These are phyloP conservation scores for Emiliania huxleyi DNA, from an alignment of 78 protist species.

Conservation along the genomic window DNA sequence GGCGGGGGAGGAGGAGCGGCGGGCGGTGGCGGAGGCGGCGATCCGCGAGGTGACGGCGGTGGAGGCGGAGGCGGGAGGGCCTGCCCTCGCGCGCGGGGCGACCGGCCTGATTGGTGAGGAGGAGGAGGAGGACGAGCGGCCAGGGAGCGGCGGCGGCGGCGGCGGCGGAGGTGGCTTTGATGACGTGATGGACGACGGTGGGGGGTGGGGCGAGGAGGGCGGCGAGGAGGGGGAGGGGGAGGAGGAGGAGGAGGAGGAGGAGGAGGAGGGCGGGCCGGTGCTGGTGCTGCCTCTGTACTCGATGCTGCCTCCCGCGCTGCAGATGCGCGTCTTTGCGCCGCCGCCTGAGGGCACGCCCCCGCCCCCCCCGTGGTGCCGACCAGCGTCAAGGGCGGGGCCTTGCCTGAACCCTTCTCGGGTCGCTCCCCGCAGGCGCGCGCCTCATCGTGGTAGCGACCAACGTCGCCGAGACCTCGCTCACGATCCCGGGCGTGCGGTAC, in stretches of 20 bases:
- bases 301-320: slow-evolving; percentile 74
- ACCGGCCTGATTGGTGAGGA: slow-evolving; percentile 20
- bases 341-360: too few species aligned
- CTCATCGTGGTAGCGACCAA: slow-evolving; percentile 97
- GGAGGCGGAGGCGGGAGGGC: slow-evolving; percentile 3
- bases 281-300: slow-evolving; percentile 94
- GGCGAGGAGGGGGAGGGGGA: slow-evolving; percentile 18
- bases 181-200: neutral
- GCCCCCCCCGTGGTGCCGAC: neutral
- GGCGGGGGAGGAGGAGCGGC: neutral
- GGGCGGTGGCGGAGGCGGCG: neutral
- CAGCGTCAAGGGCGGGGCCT: neutral
- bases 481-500: slow-evolving; percentile 88
- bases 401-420: too few species aligned
- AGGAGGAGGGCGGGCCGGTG: slow-evolving; percentile 20
- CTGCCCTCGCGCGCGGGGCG: neutral
- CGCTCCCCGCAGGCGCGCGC: slow-evolving; percentile 68
- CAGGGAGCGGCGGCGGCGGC: too few species aligned
- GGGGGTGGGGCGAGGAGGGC: neutral
- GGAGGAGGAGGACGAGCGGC: neutral
- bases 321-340: slow-evolving; percentile 76
- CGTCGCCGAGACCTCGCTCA: slow-evolving; percentile 98
- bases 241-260: neutral
- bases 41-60: slow-evolving; percentile 48
- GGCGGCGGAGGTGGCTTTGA: neutral